phyloP scores from a whole-genome alignment of 2,329 filamentous ascomycete species.

The Elsinoe fawcettii region DNA sequence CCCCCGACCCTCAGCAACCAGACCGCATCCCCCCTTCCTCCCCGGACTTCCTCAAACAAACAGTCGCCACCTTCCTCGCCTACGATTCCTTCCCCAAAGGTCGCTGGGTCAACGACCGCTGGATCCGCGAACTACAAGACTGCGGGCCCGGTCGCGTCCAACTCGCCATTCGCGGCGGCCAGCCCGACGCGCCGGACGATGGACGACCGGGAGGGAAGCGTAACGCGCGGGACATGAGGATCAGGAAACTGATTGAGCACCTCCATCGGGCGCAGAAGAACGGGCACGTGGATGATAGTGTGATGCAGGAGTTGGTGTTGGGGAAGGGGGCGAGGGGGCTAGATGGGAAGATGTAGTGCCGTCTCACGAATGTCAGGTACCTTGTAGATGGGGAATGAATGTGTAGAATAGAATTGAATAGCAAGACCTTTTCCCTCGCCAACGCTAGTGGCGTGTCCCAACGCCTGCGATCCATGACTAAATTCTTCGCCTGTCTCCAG shows the following conservation, averaged over 20 bases:
- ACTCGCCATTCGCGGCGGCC: background rate
- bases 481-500: background rate
- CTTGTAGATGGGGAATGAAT: background rate
- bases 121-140: slow-evolving; percentile 9
- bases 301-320: slow-evolving; percentile 14
- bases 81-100: slow-evolving; percentile 3
- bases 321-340: background rate
- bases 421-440: background rate
- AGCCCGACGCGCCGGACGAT: slow-evolving; percentile 2
- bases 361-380: background rate
- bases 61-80: background rate
- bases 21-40: background rate
- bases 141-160: slow-evolving; percentile 3
- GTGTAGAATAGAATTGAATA: background rate
- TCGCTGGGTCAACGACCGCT: slow-evolving; percentile 13
- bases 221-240: slow-evolving; percentile 1
- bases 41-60: slow-evolving; percentile 11
- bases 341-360: background rate
- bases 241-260: slow-evolving; percentile 12
- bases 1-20: background rate
- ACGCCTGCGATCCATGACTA: background rate
- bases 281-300: slow-evolving; percentile 2
- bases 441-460: background rate
- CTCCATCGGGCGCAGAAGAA: slow-evolving; percentile 12
- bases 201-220: background rate